phyloP scores from a whole-genome alignment of 345 rosid species.

The Bretschneidera sinensis region DNA sequence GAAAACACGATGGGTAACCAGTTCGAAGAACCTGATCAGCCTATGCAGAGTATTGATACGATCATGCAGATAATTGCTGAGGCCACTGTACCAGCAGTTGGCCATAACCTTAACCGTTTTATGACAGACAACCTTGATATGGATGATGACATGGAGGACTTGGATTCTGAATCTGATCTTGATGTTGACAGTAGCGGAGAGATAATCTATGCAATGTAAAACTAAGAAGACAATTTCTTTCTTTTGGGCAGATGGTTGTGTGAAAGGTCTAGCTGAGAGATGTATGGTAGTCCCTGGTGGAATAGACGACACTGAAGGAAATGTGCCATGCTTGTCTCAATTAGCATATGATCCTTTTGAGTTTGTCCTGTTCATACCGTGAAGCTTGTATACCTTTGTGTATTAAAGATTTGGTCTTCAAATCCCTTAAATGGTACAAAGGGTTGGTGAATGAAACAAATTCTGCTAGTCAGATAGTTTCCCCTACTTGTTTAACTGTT shows the following conservation, averaged over 20 bases:
- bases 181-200: slow-evolving; percentile 94
- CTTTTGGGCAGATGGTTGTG: neutral
- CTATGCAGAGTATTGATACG: slow-evolving; percentile 71
- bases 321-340: neutral
- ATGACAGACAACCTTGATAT: slow-evolving; percentile 59
- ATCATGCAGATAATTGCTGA: slow-evolving; percentile 96
- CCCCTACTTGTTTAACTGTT: slow-evolving; percentile 2
- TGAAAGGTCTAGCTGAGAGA: neutral
- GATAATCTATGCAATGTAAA: slow-evolving; percentile 70
- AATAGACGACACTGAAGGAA: neutral
- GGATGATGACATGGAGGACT: slow-evolving; percentile 86
- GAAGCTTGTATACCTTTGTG: neutral
- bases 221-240: neutral
- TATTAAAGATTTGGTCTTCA: neutral
- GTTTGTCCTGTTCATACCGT: neutral
- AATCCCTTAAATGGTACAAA: neutral
- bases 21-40: slow-evolving; percentile 80
- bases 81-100: slow-evolving; percentile 79
- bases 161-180: slow-evolving; percentile 79
- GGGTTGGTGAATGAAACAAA: neutral
- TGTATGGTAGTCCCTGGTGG: neutral
- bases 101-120: slow-evolving; percentile 45
- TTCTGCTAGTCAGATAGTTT: neutral
- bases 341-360: neutral
- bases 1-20: slow-evolving; percentile 49